Conservation (phyloP, 179 eudicot genomes). For the Amaranthus tricolor region DNA sequence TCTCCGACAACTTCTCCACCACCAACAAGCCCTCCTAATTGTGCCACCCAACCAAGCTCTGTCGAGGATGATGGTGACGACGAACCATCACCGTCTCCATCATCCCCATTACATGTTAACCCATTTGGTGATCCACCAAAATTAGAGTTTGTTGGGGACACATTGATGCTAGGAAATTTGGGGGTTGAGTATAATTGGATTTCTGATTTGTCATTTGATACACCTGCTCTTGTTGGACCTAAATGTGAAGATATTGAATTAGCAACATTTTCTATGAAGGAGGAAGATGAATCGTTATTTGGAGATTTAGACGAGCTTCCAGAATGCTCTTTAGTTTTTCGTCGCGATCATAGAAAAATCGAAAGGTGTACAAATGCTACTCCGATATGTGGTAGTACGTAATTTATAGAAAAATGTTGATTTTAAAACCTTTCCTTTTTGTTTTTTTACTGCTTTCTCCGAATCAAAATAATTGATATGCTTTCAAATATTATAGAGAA, state of each 20-base stretch:
- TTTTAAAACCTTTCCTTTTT: not conserved
- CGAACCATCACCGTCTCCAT: not conserved
- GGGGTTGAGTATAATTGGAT: slow-evolving; percentile 47
- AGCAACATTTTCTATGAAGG: slow-evolving; percentile 29
- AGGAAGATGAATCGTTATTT: slow-evolving; percentile 51
- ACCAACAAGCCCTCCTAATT: too few species aligned
- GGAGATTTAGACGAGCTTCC: slow-evolving; percentile 57
- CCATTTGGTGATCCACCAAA: slow-evolving; percentile 39
- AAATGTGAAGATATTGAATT: slow-evolving; percentile 32
- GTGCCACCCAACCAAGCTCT: not conserved
- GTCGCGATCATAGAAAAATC: slow-evolving; percentile 14
- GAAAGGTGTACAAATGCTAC: slow-evolving; percentile 22
- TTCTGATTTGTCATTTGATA: slow-evolving; percentile 38
- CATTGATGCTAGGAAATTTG: slow-evolving; percentile 27
- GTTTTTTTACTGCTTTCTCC: not conserved
- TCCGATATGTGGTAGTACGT: slow-evolving; percentile 28
- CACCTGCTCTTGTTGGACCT: slow-evolving; percentile 37
- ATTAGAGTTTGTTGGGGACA: slow-evolving; percentile 36
- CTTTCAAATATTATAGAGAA: too few species aligned
- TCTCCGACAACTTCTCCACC: not conserved
- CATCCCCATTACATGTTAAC: slow-evolving; percentile 13
- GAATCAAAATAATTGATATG: not conserved
- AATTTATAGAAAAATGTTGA: too few species aligned
- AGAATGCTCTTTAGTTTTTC: slow-evolving; percentile 47
- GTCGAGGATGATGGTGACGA: not conserved